Evolutionary conservation across 2,329 filamentous ascomycete species (phyloP).

Genomic region (Penicillium sp.): DNA sequence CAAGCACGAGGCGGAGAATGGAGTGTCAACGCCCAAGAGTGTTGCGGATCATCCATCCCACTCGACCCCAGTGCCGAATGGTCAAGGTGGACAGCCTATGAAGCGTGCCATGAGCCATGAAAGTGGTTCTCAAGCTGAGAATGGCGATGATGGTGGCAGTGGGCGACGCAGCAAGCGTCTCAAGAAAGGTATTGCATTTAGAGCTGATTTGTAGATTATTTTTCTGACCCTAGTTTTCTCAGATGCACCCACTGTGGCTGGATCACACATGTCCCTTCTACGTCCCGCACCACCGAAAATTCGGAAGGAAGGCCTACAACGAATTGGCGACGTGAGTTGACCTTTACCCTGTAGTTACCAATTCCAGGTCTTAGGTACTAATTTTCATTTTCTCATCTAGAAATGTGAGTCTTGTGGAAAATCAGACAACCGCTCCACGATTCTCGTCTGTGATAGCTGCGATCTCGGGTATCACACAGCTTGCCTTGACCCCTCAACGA

Average conservation of each 20-base stretch:
- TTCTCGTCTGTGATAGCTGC: slow-evolving; percentile 88
- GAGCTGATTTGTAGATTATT: not conserved
- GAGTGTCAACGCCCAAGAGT: slow-evolving; percentile 64
- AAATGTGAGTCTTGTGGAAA: slow-evolving; percentile 87
- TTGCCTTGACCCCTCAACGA: slow-evolving; percentile 86
- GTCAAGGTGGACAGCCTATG: slow-evolving; percentile 60
- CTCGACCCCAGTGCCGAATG: slow-evolving; percentile 58
- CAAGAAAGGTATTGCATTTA: slow-evolving; percentile 70
- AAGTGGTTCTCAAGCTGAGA: slow-evolving; percentile 48
- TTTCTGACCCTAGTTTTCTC: slow-evolving; percentile 7
- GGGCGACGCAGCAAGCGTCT: slow-evolving; percentile 89
- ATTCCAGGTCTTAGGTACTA: slow-evolving; percentile 29
- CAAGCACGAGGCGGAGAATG: slow-evolving; percentile 59
- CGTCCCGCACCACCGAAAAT: slow-evolving; percentile 72
- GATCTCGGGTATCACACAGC: slow-evolving; percentile 84
- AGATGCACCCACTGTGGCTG: slow-evolving; percentile 77
- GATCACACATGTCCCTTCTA: slow-evolving; percentile 95
- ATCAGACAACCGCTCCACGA: slow-evolving; percentile 70
- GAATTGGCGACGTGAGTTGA: slow-evolving; percentile 60
- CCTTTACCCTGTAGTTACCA: slow-evolving; percentile 3
- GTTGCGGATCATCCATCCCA: slow-evolving; percentile 69
- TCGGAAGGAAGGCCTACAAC: slow-evolving; percentile 59
- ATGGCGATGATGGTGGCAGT: slow-evolving; percentile 64
- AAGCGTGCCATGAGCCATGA: slow-evolving; percentile 77
- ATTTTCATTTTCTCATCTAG: slow-evolving; percentile 45